These are phyloP conservation scores for Tylopilus balloui DNA, from an alignment of 768 basidiomycete species.

Conservation along the genomic window DNA sequence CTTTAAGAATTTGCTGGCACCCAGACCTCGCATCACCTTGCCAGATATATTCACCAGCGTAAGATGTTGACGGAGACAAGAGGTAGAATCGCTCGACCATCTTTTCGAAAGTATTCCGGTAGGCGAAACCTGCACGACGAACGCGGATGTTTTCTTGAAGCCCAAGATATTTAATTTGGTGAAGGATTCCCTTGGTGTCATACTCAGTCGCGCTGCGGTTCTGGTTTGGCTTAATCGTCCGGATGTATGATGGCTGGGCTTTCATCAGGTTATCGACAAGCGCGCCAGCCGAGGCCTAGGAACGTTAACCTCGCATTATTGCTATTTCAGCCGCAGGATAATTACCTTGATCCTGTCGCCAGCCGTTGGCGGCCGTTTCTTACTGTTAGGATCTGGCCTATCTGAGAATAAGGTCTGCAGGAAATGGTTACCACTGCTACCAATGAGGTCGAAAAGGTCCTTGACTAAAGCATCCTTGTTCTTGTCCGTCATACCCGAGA, in stretches of 20 bases:
- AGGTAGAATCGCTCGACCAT: slow-evolving; percentile 99
- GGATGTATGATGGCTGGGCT: slow-evolving; percentile 95
- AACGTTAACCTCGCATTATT: neutral
- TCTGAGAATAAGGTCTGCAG: slow-evolving; percentile 88
- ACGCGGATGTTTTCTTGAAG: slow-evolving; percentile 98
- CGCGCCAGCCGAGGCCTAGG: slow-evolving; percentile 84
- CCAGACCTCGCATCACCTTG: slow-evolving; percentile 84
- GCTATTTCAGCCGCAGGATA: neutral
- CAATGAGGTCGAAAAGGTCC: slow-evolving; percentile 88
- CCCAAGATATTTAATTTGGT: slow-evolving; percentile 99
- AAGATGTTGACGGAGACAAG: slow-evolving; percentile 90
- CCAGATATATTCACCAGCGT: slow-evolving; percentile 99
- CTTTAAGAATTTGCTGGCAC: slow-evolving; percentile 87
- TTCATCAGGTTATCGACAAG: slow-evolving; percentile 98
- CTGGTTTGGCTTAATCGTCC: slow-evolving; percentile 98
- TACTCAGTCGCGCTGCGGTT: slow-evolving; percentile 91
- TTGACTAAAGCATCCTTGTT: slow-evolving; percentile 98
- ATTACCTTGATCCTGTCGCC: slow-evolving; percentile 94
- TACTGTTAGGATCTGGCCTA: slow-evolving; percentile 91
- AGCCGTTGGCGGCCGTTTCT: slow-evolving; percentile 96
- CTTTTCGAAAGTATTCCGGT: slow-evolving; percentile 97
- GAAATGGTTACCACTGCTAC: slow-evolving; percentile 76
- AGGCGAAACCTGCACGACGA: slow-evolving; percentile 95
- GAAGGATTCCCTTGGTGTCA: slow-evolving; percentile 90
- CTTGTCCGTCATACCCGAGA: slow-evolving; percentile 98